Conservation (phyloP, 768 basidiomycete genomes). For the Mycena galopus region DNA sequence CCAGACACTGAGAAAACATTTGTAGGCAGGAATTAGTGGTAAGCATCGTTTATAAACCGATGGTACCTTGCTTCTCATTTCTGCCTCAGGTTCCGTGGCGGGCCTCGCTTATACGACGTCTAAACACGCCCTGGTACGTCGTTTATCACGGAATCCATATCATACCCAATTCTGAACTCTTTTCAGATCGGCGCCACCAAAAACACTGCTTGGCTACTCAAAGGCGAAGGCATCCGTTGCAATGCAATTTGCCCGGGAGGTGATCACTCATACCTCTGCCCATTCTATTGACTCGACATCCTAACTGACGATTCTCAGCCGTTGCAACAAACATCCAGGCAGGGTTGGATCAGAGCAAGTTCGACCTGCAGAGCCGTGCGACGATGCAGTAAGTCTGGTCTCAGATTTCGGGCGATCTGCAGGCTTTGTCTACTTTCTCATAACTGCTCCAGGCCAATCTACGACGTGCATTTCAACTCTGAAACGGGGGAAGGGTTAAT, state of each 20-base stretch:
- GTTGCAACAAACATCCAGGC: neutral
- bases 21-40: neutral
- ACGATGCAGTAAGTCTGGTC: neutral
- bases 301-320: neutral
- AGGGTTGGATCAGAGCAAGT: neutral
- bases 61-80: neutral
- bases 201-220: neutral
- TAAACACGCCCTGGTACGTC: neutral
- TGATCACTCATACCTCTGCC: neutral
- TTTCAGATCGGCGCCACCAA: neutral
- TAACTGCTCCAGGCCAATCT: neutral
- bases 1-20: too few relatives aligned
- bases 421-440: neutral
- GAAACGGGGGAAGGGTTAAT: neutral
- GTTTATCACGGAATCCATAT: neutral
- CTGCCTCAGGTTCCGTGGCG: neutral
- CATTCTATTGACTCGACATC: neutral
- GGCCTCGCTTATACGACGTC: neutral
- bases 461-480: neutral
- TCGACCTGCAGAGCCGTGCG: neutral
- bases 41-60: neutral
- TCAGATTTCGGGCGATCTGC: neutral
- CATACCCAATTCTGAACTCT: neutral
- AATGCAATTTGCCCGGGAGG: conserved; percentile 4
- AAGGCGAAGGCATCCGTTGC: conserved; percentile 9